A percentile compares a stretch with the other conserved stretches of the same genome.
These are phyloP conservation scores for Zygotorulaspora florentina DNA, from an alignment of 805 yeast species.

Conservation along the genomic window DNA sequence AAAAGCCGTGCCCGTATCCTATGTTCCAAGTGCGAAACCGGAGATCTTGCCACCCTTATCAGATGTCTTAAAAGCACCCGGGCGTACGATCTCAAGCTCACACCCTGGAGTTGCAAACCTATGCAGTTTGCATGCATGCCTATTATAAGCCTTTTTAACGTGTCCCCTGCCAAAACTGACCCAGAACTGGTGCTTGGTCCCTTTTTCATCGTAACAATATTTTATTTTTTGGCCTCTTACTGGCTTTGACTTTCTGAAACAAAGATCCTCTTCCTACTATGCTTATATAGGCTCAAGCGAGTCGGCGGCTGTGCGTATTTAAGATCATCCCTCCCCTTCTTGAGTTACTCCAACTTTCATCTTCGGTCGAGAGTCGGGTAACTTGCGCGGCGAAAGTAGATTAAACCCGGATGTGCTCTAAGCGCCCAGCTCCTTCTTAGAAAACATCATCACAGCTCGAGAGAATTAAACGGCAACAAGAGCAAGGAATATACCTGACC, in stretches of 20 bases:
- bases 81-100: constrained; percentile 16
- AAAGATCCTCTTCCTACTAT: not conserved
- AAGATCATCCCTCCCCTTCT: no score
- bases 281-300: no score
- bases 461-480: no score
- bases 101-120: constrained; percentile 22
- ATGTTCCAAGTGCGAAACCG: constrained; percentile 19
- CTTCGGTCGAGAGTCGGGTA: no score
- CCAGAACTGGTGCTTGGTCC: not conserved
- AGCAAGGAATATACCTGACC: no score
- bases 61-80: constrained; percentile 22
- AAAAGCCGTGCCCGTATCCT: constrained; percentile 27
- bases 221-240: not conserved
- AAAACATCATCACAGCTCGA: no score
- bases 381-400: no score
- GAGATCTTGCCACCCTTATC: constrained; percentile 19
- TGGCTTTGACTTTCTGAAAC: not conserved
- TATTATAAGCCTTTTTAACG: constrained; percentile 7
- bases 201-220: not conserved
- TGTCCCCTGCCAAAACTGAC: constrained; percentile 4
- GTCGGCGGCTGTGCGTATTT: no score
- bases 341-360: no score
- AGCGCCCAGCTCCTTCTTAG: no score
- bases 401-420: no score
- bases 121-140: constrained; percentile 20